Conservation (phyloP, 2,329 filamentous ascomycete species). For the Claviceps humidiphila region DNA sequence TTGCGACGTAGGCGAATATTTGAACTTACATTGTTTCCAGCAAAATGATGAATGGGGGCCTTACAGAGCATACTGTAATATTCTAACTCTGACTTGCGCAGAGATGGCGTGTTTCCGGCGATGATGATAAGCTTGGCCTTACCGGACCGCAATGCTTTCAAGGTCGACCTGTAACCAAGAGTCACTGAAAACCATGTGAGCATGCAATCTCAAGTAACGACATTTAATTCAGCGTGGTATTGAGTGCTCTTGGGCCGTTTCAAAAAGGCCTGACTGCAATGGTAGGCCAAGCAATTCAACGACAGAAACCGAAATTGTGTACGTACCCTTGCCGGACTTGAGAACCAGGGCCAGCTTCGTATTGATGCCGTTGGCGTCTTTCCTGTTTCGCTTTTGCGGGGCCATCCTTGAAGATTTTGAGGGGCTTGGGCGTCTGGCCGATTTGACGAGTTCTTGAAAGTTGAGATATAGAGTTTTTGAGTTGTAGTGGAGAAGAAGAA, state of each 20-base stretch:
- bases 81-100: slow-evolving; percentile 95
- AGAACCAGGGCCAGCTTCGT: slow-evolving; percentile 49
- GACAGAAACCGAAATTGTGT: background rate
- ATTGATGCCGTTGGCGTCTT: slow-evolving; percentile 62
- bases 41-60: slow-evolving; percentile 94
- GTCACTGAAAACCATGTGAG: slow-evolving; percentile 18
- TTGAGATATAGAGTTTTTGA: background rate
- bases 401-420: slow-evolving; percentile 45
- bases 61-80: slow-evolving; percentile 91
- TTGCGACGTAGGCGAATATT: background rate
- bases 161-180: slow-evolving; percentile 31
- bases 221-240: background rate
- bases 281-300: background rate
- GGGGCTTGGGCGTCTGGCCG: slow-evolving; percentile 10
- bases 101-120: slow-evolving; percentile 84
- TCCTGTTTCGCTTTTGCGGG: slow-evolving; percentile 68
- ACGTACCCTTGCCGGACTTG: slow-evolving; percentile 63
- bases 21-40: slow-evolving; percentile 91
- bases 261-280: background rate
- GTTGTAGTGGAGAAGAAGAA: no score
- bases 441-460: slow-evolving; percentile 13
- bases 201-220: background rate
- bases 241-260: background rate
- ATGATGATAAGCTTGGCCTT: slow-evolving; percentile 99
- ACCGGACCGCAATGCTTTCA: slow-evolving; percentile 83